phyloP scores from a whole-genome alignment of 2,329 filamentous ascomycete species.

The Coniella lustricola region DNA sequence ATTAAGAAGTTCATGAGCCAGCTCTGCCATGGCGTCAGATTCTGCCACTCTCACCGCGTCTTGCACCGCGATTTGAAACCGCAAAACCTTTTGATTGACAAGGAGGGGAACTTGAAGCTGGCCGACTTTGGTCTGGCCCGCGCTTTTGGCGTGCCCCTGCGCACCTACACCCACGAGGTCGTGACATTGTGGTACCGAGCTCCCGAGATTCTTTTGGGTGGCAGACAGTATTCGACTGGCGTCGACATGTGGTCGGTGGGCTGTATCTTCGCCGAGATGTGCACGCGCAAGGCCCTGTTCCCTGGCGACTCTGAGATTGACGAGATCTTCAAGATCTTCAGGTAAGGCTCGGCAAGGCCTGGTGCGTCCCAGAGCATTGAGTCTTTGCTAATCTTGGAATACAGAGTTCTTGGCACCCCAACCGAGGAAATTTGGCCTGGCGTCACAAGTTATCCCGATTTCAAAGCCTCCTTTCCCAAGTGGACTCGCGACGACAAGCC shows the following conservation, averaged over 20 bases:
- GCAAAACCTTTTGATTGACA: slow-evolving; percentile 77
- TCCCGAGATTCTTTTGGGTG: slow-evolving; percentile 79
- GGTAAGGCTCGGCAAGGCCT: slow-evolving; percentile 38
- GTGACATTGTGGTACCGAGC: slow-evolving; percentile 86
- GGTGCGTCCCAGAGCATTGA: neutral
- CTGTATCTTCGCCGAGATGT: slow-evolving; percentile 91
- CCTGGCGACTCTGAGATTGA: slow-evolving; percentile 88
- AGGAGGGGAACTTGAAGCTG: slow-evolving; percentile 79
- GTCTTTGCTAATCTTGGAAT: slow-evolving; percentile 17
- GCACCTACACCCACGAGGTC: slow-evolving; percentile 88
- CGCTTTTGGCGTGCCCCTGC: slow-evolving; percentile 79
- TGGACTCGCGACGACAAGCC: slow-evolving; percentile 65
- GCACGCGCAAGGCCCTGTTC: slow-evolving; percentile 81
- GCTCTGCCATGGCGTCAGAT: slow-evolving; percentile 70
- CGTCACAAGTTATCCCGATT: slow-evolving; percentile 82
- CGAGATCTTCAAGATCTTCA: slow-evolving; percentile 92
- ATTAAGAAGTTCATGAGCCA: slow-evolving; percentile 90
- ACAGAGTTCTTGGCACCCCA: slow-evolving; percentile 68
- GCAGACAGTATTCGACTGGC: slow-evolving; percentile 84
- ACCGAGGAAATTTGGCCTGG: slow-evolving; percentile 76
- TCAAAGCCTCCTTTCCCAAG: slow-evolving; percentile 82
- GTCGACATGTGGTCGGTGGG: slow-evolving; percentile 91
- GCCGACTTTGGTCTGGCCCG: slow-evolving; percentile 83
- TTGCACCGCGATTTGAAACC: slow-evolving; percentile 81
- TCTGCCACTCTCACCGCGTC: slow-evolving; percentile 79